Base-by-base conservation (phyloP, 2,329 filamentous ascomycete genomes). In the Plectosphaerella plurivora region DNA sequence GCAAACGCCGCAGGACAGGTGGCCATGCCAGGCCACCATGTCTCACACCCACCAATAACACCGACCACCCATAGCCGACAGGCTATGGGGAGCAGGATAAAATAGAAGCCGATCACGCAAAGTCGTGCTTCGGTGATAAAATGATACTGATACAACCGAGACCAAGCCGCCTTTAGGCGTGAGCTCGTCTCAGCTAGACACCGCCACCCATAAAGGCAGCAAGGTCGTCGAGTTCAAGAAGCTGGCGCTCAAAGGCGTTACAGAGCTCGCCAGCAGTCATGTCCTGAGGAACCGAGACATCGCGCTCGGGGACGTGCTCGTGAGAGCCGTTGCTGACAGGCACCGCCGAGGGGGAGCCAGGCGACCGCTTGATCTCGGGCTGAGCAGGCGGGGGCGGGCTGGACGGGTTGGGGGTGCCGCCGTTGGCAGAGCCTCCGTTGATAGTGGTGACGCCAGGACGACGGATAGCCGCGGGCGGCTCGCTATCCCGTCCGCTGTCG, bases 181-280 rank as follows among this genome's bases (percentile, higher is more conserved):
- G 7, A 14, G 16, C 15, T 39, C 6, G 42, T 48, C 35, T n/a
- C 16, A 25, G 6, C 37, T 63, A 84, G 56, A 84, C 81, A 54
- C 81, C 81, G 18, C 81, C 81, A 18, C 81, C 81, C 81, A 84
- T 84, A 51, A 84, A 83, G 3, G 81, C 81, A 33, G 81, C 81
- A 11, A 84, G 73, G 59, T 84, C 81, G 55, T 84, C 81, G 7
- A 84, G 69, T 62, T 84, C 81, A 11, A 84, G 69, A 1, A 84
- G 71, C 64, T 84, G 81, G 33, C 79, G 71, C 68, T 84, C 81
- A 59, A 84, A 84, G 0, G 81, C 81, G 14, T 70, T 68, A 60
- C 81, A 84, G 15, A 84, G 69, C 61, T 84, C 81, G 5, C 75
- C 73, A 0, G 79, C 76, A 3, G 79, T 83, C 78, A 84, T 84